Percentiles rank a stretch among this genome's conserved stretches.
Conservation (phyloP, 2,329 filamentous ascomycete species). For the Bimuria novae-zelandiae region DNA sequence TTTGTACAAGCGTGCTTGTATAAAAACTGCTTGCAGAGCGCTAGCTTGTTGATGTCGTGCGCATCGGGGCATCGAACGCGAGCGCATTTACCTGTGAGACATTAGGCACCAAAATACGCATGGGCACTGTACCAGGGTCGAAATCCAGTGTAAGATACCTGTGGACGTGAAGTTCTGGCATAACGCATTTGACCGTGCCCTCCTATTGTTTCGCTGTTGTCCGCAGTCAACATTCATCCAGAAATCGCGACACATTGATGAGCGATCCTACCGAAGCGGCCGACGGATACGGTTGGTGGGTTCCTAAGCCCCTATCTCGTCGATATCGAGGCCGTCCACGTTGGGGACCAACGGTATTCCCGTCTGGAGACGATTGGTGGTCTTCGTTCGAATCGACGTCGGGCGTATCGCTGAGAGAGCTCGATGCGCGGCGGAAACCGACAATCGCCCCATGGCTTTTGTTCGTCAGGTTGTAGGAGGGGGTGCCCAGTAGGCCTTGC, state of each 20-base stretch:
- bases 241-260: neutral
- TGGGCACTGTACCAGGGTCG: conserved; percentile 6
- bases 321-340: neutral
- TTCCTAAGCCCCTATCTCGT: neutral
- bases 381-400: neutral
- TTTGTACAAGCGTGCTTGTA: conserved; percentile 76
- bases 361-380: neutral
- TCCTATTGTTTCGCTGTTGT: conserved; percentile 7
- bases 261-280: neutral
- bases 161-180: conserved; percentile 37
- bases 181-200: conserved; percentile 17
- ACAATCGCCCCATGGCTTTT: neutral
- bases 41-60: conserved; percentile 85
- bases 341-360: neutral
- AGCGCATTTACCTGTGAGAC: conserved; percentile 72
- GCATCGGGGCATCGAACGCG: conserved; percentile 78
- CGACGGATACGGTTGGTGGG: neutral
- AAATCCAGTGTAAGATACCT: conserved; percentile 32
- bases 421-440: neutral
- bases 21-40: conserved; percentile 86
- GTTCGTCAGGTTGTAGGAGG: neutral
- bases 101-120: conserved; percentile 22
- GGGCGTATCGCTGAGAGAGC: neutral
- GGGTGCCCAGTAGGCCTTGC: conserved; percentile 7
- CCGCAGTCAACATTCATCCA: conserved; percentile 5